Conservation (phyloP, 345 rosid species). For the Melaleuca alternifolia region DNA sequence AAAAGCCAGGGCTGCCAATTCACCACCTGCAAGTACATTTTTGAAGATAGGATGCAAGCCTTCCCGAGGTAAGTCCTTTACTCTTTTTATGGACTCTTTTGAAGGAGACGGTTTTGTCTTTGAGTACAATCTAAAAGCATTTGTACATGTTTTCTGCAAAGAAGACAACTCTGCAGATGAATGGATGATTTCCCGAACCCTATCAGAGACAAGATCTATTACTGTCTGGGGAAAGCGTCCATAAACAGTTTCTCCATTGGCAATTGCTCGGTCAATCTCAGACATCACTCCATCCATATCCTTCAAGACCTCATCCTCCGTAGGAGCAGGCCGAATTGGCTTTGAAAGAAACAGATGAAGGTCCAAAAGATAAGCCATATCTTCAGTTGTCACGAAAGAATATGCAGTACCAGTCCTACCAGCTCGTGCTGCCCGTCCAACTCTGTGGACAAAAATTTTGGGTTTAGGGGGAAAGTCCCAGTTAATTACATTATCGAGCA, state of each 20-base stretch:
- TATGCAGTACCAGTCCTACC: conserved; percentile 89
- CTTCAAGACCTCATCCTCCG: conserved; percentile 85
- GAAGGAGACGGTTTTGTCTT: conserved; percentile 83
- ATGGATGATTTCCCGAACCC: conserved; percentile 56
- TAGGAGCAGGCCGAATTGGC: conserved; percentile 77
- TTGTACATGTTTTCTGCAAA: conserved; percentile 63
- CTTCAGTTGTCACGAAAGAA: conserved; percentile 86
- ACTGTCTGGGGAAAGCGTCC: conserved; percentile 88
- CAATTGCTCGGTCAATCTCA: conserved; percentile 61
- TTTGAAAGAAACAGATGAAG: conserved; percentile 93
- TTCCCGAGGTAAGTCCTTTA: conserved; percentile 68
- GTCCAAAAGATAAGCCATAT: conserved; percentile 80
- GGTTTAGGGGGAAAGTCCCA: conserved; percentile 98
- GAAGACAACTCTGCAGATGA: conserved; percentile 67
- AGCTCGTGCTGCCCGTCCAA: conserved; percentile 94
- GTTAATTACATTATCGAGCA: conserved; percentile 95
- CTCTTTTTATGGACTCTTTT: conserved; percentile 83
- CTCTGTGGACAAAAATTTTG: conserved; percentile 91
- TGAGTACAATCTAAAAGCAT: conserved; percentile 84
- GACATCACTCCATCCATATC: conserved; percentile 65
- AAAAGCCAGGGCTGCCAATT: conserved; percentile 83
- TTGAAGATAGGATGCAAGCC: conserved; percentile 87
- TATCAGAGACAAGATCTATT: conserved; percentile 79
- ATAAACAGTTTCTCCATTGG: conserved; percentile 79
- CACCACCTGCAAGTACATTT: conserved; percentile 72